Conservation (phyloP, 352 stramenopile species). For the Blastocystis sp. region DNA sequence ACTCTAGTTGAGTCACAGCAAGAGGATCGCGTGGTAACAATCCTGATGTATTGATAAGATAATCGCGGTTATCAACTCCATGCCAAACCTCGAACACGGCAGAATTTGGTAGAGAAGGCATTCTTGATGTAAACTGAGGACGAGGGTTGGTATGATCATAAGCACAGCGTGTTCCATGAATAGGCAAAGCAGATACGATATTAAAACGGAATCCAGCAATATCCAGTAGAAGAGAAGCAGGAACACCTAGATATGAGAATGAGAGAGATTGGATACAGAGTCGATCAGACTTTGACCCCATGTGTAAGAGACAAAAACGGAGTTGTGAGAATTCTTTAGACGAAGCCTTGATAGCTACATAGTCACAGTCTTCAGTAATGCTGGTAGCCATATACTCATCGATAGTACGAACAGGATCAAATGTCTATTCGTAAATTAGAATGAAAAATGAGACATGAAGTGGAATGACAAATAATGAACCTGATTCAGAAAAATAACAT, state of each 20-base stretch:
- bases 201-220: conserved; percentile 54
- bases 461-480: conserved; percentile 44
- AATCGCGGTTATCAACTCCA: conserved; percentile 27
- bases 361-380: conserved; percentile 26
- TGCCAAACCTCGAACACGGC: conserved; percentile 36
- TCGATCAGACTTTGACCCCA: neutral
- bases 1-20: neutral
- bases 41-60: neutral
- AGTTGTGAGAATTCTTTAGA: conserved; percentile 25
- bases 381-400: conserved; percentile 27
- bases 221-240: neutral
- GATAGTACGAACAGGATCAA: neutral
- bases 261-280: neutral
- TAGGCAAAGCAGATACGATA: conserved; percentile 30
- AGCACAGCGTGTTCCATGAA: neutral
- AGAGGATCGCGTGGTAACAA: conserved; percentile 4
- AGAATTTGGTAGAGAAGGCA: neutral
- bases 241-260: neutral
- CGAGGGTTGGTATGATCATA: conserved; percentile 22
- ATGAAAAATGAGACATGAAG: neutral
- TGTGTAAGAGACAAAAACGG: neutral
- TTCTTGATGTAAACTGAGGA: conserved; percentile 22
- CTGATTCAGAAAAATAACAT: conserved; percentile 17
- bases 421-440: neutral
- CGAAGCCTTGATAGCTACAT: conserved; percentile 19